Base-by-base conservation (phyloP, 2,329 filamentous ascomycete genomes). In the Botryotinia globosa region DNA sequence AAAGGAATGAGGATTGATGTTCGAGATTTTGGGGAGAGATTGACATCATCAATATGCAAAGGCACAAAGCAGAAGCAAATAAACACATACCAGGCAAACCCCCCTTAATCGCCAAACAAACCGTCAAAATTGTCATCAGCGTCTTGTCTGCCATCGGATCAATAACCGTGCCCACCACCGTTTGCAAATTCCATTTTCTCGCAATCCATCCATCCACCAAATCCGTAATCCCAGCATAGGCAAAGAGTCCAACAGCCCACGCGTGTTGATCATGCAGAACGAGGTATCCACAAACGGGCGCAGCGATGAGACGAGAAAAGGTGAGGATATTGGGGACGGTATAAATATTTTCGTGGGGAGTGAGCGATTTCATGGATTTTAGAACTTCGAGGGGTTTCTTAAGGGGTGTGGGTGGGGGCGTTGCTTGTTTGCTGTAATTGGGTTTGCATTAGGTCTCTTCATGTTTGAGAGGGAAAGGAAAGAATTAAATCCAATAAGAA, bases 91-190 rank as follows among this genome's bases (percentile, higher is more conserved):
- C 84, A 73, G 95, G 94, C 68, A 99, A 85, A 22, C 90, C 88
- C 5, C 94, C 94, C 78, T 97, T 94, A 75, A 92, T 86, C 6
- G 94, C 94, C 62, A 98, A 84, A 76, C 92, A 94, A 20, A 95
- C 90, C 0, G 95, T 97, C 78, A 97, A 83, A 73, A 97, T 90
- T 0, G 95, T 98, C 96, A 99, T 98, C 76, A 99, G 87, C 14
- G 90, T 88, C 84, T 99, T 99, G 83, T 99, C 96, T 4, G 96
- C 96, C 92, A 98, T 96, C 9, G 96, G 96, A 79, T 97, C 94
- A 75, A 99, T 94, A 44, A 99, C 90, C 71, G 93, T 97, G 71
- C 96, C 96, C 16, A 98, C 94, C 1, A 99, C 95, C 0, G 96
- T 98, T 82, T 96, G 92, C 73, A 94, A 87, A 68, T 95, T 91